phyloP scores from a whole-genome alignment of 805 yeast genomes.

The Torulaspora quercuum region DNA sequence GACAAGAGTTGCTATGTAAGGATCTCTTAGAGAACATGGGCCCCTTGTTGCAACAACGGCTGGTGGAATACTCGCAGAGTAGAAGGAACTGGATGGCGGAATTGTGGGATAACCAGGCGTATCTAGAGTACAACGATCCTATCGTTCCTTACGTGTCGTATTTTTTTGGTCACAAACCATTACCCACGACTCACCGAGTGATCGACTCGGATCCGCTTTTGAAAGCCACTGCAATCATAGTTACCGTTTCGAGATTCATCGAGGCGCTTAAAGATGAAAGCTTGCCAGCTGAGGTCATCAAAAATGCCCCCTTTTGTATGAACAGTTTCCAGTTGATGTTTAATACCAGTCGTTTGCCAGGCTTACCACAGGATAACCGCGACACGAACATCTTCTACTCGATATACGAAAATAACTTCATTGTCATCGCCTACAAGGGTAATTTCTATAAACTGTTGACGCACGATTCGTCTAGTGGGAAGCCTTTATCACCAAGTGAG shows the following conservation, averaged over 20 bases:
- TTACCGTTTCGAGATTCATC: conserved; percentile 66
- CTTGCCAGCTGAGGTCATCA: conserved; percentile 74
- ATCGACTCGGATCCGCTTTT: conserved; percentile 61
- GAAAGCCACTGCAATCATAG: conserved; percentile 73
- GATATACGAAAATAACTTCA: conserved; percentile 53
- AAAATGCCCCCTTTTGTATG: conserved; percentile 88
- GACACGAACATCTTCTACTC: conserved; percentile 61
- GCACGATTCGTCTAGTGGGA: conserved; percentile 43
- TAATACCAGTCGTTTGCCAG: conserved; percentile 82
- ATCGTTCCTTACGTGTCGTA: conserved; percentile 93
- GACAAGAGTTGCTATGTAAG: conserved; percentile 53
- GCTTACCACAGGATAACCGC: conserved; percentile 37
- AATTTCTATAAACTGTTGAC: conserved; percentile 75
- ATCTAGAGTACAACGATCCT: conserved; percentile 86
- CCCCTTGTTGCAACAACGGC: conserved; percentile 62
- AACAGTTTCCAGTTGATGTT: conserved; percentile 88
- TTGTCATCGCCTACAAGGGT: conserved; percentile 70
- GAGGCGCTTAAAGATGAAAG: conserved; percentile 63
- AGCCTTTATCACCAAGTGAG: conserved; percentile 44
- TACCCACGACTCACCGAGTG: conserved; percentile 38
- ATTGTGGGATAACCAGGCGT: conserved; percentile 94
- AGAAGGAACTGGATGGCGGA: conserved; percentile 83
- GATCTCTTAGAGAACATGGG: conserved; percentile 71
- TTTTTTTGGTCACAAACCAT: conserved; percentile 78
- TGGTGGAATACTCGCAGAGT: conserved; percentile 51